phyloP scores from a whole-genome alignment of 805 yeast genomes.

The Candida peoriensis region DNA sequence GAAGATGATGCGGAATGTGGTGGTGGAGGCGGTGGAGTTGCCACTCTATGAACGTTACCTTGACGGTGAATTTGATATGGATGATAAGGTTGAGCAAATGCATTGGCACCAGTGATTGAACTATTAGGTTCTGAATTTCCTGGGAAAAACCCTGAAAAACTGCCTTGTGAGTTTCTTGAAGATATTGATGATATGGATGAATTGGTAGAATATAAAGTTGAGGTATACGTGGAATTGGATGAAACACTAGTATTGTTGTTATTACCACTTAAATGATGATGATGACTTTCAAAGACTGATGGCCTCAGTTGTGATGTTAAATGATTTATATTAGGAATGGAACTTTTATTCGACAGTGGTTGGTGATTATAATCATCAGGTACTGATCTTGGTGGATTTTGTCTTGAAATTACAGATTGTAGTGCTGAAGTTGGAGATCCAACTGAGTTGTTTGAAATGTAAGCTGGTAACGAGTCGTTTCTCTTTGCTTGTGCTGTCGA shows the following conservation, averaged over 20 bases:
- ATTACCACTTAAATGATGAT: not conserved
- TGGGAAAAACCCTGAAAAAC: constrained; percentile 11
- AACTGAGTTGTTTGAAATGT: constrained; percentile 2
- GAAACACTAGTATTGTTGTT: constrained; percentile 13
- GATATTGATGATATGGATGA: constrained; percentile 23
- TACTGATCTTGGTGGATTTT: constrained; percentile 18
- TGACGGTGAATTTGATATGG: constrained; percentile 1
- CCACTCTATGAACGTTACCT: too few species aligned
- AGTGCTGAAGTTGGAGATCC: constrained; percentile 4
- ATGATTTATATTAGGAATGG: constrained; percentile 16
- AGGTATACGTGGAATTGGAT: constrained; percentile 17
- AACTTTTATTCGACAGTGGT: constrained; percentile 7
- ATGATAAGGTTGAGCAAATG: not conserved
- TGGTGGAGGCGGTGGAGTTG: not conserved
- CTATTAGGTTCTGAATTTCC: constrained; percentile 1
- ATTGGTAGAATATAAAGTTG: constrained; percentile 19
- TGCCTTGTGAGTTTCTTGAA: constrained; percentile 19
- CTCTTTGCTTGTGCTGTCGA: constrained; percentile 9
- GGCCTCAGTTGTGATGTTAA: constrained; percentile 21
- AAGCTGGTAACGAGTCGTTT: constrained; percentile 16
- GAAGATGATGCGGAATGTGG: too few species aligned
- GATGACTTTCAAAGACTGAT: constrained; percentile 17
- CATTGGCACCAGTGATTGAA: too few species aligned
- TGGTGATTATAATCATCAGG: constrained; percentile 16
- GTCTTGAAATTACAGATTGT: constrained; percentile 6